Conservation (phyloP, 139 green algal genomes). For the Trebouxia sp. region DNA sequence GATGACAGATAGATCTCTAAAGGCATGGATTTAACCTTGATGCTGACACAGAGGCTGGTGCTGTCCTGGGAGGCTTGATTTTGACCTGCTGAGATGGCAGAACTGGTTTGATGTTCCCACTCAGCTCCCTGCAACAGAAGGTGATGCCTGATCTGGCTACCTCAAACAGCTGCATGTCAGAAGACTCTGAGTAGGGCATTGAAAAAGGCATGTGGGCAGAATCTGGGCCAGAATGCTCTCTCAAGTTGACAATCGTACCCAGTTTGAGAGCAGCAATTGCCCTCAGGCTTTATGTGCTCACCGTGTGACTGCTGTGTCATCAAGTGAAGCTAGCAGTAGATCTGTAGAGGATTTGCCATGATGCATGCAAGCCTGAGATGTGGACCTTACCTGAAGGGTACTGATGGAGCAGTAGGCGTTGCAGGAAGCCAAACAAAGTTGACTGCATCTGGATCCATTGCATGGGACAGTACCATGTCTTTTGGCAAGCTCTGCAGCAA, state of each 20-base stretch:
- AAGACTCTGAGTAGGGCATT: too few species aligned
- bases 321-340: too few species aligned
- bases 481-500: conserved; percentile 54
- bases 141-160: too few species aligned
- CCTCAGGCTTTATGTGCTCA: too few species aligned
- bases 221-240: too few species aligned
- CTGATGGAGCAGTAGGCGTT: conserved; percentile 26
- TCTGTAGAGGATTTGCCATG: too few species aligned
- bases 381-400: background rate
- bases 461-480: conserved; percentile 63
- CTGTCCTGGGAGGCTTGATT: background rate
- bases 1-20: too few species aligned
- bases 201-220: too few species aligned
- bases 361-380: background rate
- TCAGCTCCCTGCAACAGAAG: background rate
- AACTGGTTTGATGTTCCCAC: background rate
- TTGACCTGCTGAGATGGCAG: background rate
- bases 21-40: background rate
- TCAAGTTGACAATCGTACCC: too few species aligned
- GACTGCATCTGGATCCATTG: conserved; percentile 46
- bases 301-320: too few species aligned
- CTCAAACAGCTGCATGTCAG: too few species aligned
- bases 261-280: too few species aligned
- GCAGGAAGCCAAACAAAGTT: conserved; percentile 60
- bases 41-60: background rate